Conservation (phyloP, 2,329 filamentous ascomycete genomes). For the Diaporthe vaccinii region DNA sequence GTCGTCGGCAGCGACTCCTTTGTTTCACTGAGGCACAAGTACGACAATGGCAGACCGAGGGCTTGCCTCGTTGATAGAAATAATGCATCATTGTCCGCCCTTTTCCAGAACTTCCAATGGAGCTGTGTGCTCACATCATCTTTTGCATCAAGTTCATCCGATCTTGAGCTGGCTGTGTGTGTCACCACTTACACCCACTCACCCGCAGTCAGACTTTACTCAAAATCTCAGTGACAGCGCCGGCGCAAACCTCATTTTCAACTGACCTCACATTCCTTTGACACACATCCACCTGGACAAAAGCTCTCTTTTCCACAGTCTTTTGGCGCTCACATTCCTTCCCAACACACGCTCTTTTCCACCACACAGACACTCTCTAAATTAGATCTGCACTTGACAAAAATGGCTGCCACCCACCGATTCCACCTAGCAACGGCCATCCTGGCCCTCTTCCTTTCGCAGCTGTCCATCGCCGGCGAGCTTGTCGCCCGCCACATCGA, state of each 20-base stretch:
- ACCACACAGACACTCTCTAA: not conserved
- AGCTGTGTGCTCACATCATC: not conserved
- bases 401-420: not conserved
- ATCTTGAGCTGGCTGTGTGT: not conserved
- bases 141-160: not conserved
- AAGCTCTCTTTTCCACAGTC: not conserved
- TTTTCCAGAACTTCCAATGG: not conserved
- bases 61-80: not conserved
- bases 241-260: not conserved
- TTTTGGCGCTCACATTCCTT: not conserved
- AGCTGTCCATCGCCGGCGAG: not conserved
- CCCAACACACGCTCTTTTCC: not conserved
- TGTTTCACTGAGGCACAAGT: conserved; percentile 9
- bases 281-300: too few species aligned
- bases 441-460: not conserved
- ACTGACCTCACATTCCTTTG: not conserved
- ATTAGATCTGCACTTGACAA: not conserved
- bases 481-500: conserved; percentile 65
- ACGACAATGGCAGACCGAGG: not conserved
- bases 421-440: not conserved
- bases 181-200: not conserved
- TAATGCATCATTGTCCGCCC: not conserved
- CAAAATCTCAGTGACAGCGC: not conserved
- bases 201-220: not conserved
- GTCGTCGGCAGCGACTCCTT: not conserved